phyloP scores from a whole-genome alignment of 441 rosid genomes.

The Syzygium malaccense region DNA sequence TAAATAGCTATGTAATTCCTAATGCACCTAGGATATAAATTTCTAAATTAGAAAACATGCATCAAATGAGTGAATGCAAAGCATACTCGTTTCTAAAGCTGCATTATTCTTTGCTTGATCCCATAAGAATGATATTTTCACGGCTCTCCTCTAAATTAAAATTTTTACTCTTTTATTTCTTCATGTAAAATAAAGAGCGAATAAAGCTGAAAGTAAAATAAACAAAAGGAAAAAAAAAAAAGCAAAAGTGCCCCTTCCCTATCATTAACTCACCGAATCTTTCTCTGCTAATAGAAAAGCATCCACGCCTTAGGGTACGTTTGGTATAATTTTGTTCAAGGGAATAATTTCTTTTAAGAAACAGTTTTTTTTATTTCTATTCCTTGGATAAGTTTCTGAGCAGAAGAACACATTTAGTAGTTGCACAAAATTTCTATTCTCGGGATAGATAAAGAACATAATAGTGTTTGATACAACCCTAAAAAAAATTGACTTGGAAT shows the following conservation, averaged over 20 bases:
- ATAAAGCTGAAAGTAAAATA: neutral
- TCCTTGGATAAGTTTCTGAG: too few species aligned
- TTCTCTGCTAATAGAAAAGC: neutral
- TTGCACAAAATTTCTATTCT: too few species aligned
- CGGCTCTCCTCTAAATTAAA: neutral
- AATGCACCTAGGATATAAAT: neutral
- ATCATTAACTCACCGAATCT: neutral
- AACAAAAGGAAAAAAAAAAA: neutral
- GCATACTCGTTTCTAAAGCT: neutral
- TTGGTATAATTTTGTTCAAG: too few species aligned
- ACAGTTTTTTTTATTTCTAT: too few species aligned
- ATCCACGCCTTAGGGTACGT: neutral
- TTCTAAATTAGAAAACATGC: neutral
- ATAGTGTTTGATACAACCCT: too few species aligned
- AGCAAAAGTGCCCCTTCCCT: fast-evolving
- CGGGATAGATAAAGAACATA: too few species aligned
- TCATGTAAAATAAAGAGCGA: neutral
- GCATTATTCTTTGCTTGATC: neutral
- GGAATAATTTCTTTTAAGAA: too few species aligned
- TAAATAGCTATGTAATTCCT: neutral
- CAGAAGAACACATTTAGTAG: too few species aligned
- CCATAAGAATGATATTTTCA: neutral
- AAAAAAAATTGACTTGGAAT: too few species aligned
- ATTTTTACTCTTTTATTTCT: neutral
- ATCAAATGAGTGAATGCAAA: neutral